Base-by-base conservation (phyloP, 2,329 filamentous ascomycete genomes). In the Leptodontidium sp. region DNA sequence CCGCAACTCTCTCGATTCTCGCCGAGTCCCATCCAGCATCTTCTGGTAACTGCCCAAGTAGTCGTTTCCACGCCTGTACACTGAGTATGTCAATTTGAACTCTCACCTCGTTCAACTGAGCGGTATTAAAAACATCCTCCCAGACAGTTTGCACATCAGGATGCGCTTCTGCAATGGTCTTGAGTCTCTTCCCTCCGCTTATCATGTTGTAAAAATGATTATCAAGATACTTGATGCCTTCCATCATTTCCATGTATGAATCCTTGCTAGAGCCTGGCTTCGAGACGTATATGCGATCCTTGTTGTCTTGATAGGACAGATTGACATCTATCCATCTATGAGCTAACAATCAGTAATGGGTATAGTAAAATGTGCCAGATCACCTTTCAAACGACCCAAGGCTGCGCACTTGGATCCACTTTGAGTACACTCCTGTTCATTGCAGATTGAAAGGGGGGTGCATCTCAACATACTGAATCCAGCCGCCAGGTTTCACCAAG, bases 311-410 rank as follows among this genome's bases (percentile, higher is more conserved):
- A 40, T n/a, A 15, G 3, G 57, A 59, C 21, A 59, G 24, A n/a
- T 59, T 59, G 35, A 59, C 57, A 45, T 59, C 57, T 21, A 59
- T 59, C 57, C 57, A 59, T 40, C 57, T 59, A 21, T 24, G 11
- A 12, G 38, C 38, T 11, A 40, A 40, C 38, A 40, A 12, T 40
- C 38, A 40, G 38, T 12, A 40, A 40, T 11, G 8, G 7, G 7
- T 8, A 40, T 40, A 8, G 38, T 40, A 40, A 40, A 40, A 9
- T 40, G 38, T 40, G 11, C 21, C n/a, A 24, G 9, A 24, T 50
- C 47, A 26, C 9, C 6, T 32, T 32, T n/a, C 21, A n/a, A 50
- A 21, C 21, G 47, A 24, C 15, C 45, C n/a, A 21, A 8, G n/a
- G 8, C n/a, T 50, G 47, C 4, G 47, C 15, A 47, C 45, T 47